phyloP scores from a whole-genome alignment of 768 basidiomycete species.

The Pisolithus microcarpus region DNA sequence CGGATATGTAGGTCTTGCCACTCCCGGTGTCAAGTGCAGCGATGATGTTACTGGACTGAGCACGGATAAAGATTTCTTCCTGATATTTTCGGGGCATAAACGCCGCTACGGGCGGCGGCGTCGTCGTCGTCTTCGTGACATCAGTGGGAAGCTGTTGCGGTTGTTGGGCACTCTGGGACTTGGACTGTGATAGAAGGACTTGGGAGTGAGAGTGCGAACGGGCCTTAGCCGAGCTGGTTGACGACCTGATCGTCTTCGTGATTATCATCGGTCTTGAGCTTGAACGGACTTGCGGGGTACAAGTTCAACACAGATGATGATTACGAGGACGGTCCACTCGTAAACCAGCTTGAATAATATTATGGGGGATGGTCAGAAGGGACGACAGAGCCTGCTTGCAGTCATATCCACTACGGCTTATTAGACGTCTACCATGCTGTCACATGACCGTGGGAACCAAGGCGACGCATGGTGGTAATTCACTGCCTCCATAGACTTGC shows the following conservation, averaged over 20 bases:
- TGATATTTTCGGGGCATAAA: constrained; percentile 47
- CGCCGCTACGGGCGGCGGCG: constrained; percentile 23
- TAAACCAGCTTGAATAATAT: neutral
- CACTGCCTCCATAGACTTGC: too few species aligned
- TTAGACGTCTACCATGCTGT: too few species aligned
- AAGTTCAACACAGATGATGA: constrained; percentile 2
- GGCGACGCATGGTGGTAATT: too few species aligned
- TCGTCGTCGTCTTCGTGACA: constrained; percentile 14
- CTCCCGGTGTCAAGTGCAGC: constrained; percentile 54
- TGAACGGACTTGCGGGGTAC: constrained; percentile 6
- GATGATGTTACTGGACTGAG: constrained; percentile 46
- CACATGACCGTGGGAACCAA: too few species aligned
- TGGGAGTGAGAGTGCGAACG: neutral
- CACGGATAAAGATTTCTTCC: constrained; percentile 49
- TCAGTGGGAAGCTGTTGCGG: neutral
- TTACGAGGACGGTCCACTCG: neutral
- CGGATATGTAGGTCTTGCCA: constrained; percentile 57
- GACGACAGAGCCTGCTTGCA: neutral
- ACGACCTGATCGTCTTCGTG: neutral
- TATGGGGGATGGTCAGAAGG: neutral
- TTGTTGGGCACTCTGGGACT: neutral
- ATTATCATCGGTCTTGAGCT: constrained; percentile 8
- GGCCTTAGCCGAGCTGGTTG: neutral
- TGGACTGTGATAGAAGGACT: neutral
- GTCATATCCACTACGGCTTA: too few species aligned